Evolutionary conservation across 495 filamentous ascomycete species (phyloP).

Genomic region (Aspergillus olivimuriae): DNA sequence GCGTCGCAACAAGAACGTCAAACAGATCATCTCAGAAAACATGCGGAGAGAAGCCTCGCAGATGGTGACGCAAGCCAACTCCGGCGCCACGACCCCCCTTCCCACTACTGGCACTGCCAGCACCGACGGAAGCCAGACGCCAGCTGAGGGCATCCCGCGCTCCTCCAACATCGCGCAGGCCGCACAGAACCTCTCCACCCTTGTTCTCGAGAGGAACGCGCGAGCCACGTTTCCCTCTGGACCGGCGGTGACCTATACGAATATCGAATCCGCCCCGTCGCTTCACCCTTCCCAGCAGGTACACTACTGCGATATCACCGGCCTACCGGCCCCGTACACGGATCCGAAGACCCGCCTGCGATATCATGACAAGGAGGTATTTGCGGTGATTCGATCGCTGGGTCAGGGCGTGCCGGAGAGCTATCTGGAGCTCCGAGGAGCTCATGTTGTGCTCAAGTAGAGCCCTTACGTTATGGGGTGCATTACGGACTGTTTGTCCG

Average conservation of each 20-base stretch:
- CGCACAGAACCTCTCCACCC: constrained; percentile 71
- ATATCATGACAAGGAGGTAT: constrained; percentile 88
- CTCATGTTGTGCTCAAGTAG: constrained; percentile 88
- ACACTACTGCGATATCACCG: constrained; percentile 93
- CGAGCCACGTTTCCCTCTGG: constrained; percentile 38
- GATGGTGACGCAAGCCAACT: constrained; percentile 73
- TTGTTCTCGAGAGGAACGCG: constrained; percentile 74
- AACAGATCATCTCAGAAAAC: constrained; percentile 89
- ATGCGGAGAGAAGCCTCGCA: constrained; percentile 76
- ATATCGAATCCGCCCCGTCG: constrained; percentile 86
- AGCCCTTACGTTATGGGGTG: neutral
- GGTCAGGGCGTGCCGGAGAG: constrained; percentile 75
- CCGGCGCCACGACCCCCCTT: constrained; percentile 69
- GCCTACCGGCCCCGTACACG: constrained; percentile 77
- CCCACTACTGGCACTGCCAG: constrained; percentile 45
- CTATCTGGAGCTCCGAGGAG: constrained; percentile 82
- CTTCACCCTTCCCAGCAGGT: constrained; percentile 65
- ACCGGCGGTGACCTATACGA: constrained; percentile 83
- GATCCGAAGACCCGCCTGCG: constrained; percentile 89
- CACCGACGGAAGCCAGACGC: constrained; percentile 49
- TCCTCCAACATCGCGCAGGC: constrained; percentile 75
- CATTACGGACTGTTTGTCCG: neutral
- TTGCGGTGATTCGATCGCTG: constrained; percentile 67
- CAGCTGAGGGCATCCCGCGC: constrained; percentile 45
- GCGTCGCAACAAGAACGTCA: constrained; percentile 96